A percentile compares a stretch with the other conserved stretches of the same genome.
Evolutionary conservation across 179 eudicot genomes (phyloP).

Genomic region (Spergularia azorica): DNA sequence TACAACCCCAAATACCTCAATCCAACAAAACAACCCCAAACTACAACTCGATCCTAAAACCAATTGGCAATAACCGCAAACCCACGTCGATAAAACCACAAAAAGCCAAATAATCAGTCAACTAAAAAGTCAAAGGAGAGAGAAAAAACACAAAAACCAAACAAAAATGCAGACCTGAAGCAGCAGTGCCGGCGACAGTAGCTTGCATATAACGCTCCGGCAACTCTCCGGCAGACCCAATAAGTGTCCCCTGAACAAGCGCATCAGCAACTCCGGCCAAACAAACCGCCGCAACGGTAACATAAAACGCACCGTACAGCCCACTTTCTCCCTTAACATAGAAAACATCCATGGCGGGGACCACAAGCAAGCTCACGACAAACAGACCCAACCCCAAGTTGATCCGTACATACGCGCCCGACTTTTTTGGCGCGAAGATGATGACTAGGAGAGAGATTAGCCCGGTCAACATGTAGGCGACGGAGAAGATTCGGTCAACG

Average conservation of each 20-base stretch:
- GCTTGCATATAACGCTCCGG: slow-evolving; percentile 95
- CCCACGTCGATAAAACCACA: neutral
- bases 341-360: slow-evolving; percentile 64
- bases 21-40: neutral
- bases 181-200: slow-evolving; percentile 83
- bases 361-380: slow-evolving; percentile 52
- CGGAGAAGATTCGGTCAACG: slow-evolving; percentile 82
- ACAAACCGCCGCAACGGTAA: slow-evolving; percentile 59
- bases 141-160: neutral
- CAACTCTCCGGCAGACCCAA: slow-evolving; percentile 89
- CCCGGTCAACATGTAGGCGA: slow-evolving; percentile 66
- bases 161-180: slow-evolving; percentile 57
- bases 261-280: slow-evolving; percentile 74
- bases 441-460: slow-evolving; percentile 50
- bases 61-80: neutral
- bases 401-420: slow-evolving; percentile 49
- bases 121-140: neutral
- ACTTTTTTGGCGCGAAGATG: slow-evolving; percentile 44
- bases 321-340: slow-evolving; percentile 60
- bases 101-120: neutral
- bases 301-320: slow-evolving; percentile 60
- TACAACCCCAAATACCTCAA: neutral
- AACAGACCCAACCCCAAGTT: slow-evolving; percentile 72
- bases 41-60: neutral
- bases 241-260: slow-evolving; percentile 75